Base-by-base conservation (phyloP, 1,284 basidiomycete species). In the Tetrapyrgos nigripes region DNA sequence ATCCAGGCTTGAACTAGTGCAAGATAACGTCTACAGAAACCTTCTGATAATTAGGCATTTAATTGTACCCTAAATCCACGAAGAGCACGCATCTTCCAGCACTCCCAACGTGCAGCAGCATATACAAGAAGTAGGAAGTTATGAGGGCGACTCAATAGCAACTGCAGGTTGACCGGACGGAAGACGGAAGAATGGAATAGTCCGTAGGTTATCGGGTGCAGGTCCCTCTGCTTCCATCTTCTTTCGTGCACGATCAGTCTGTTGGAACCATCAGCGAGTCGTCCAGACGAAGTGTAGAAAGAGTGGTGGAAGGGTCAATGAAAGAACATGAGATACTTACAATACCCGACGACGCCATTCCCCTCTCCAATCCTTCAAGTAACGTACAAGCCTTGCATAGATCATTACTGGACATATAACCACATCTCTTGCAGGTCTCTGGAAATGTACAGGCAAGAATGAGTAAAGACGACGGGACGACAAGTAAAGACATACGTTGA, bases 331-430 rank as follows among this genome's bases (percentile, higher is more conserved):
- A 50, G n/a, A 3, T n/a, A 82, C 91, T 69, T 69, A 94, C 93
- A 47, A 87, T 84, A 13, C 82, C 86, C 31, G 85, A 82, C 58
- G 73, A 78, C 0, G 84, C 89, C 73, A 92, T 83, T 3, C 94
- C 94, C 47, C 89, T 83, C 72, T 97, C 95, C n/a, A 98, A 79
- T 9, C 94, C 92, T 72, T 97, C 93, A 0, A 98, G 79, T 19
- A 97, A 76, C 0, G 90, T 92, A 65, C 96, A 98, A 0, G 96
- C 96, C 76, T 97, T 97, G 73, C 96, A 97, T 17, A 98, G 75
- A 23, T 91, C 88, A 66, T 97, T 97, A 58, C 92, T 95, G 1
- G 95, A 92, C 79, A 97, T 95, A 70, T 96, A 96, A 1, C 94
- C 94, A 65, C 96, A 98, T 46, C 94, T 81, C 68, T 87, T 80